Conservation (phyloP, 345 rosid genomes). For the Erodium maritimum region DNA sequence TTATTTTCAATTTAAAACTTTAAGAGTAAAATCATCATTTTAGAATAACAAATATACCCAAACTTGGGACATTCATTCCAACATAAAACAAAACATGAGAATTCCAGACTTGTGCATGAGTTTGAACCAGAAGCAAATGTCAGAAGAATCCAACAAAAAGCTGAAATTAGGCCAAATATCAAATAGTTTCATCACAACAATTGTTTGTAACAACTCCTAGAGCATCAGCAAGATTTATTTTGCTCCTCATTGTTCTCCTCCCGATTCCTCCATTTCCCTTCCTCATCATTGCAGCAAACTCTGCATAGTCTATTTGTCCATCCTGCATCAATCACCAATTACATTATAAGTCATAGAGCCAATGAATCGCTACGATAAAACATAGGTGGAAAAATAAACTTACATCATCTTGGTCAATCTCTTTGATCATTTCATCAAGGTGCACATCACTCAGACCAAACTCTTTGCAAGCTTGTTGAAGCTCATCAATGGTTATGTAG, state of each 20-base stretch:
- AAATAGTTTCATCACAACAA: too few species aligned
- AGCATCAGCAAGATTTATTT: conserved; percentile 36
- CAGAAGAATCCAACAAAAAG: too few species aligned
- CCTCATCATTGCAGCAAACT: conserved; percentile 72
- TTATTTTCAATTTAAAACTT: too few species aligned
- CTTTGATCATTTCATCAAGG: conserved; percentile 78
- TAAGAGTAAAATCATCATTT: too few species aligned
- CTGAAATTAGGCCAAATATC: too few species aligned
- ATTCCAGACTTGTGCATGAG: too few species aligned
- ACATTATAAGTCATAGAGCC: not conserved
- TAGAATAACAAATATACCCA: too few species aligned
- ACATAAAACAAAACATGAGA: too few species aligned
- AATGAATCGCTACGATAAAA: conserved; percentile 3
- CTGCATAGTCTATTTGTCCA: conserved; percentile 63
- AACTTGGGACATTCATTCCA: too few species aligned
- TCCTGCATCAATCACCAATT: conserved; percentile 28
- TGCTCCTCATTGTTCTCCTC: conserved; percentile 48
- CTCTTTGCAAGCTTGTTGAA: too few species aligned
- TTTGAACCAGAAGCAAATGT: too few species aligned
- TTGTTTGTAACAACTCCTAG: conserved; percentile 3
- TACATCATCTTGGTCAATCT: conserved; percentile 87
- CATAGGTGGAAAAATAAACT: too few species aligned
- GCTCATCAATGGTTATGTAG: conserved; percentile 80
- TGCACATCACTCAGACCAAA: conserved; percentile 76
- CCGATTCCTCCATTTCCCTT: conserved; percentile 53